Evolutionary conservation across 2,329 filamentous ascomycete genomes (phyloP).

Genomic region (Cladosporium austrohemisphaericum): DNA sequence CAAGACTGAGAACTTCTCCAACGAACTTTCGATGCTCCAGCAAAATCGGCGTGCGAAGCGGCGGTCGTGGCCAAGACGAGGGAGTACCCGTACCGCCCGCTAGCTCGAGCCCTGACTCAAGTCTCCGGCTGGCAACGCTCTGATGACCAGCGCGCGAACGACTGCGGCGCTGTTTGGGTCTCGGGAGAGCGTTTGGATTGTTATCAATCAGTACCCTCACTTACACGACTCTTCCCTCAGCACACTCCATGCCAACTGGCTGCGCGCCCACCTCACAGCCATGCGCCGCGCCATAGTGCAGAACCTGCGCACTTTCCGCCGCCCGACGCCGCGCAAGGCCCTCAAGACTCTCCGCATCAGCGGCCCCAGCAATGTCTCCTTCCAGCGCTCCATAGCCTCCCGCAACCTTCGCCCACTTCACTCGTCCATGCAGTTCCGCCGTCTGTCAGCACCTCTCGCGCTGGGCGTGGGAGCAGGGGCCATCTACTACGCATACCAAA

Average conservation of each 20-base stretch:
- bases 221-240: background rate
- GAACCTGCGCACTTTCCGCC: constrained; percentile 65
- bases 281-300: constrained; percentile 73
- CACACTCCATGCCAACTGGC: constrained; percentile 5
- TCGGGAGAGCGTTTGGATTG: no score
- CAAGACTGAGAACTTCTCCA: constrained; percentile 2
- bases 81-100: no score
- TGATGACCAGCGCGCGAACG: no score
- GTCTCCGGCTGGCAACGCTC: no score
- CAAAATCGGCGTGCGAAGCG: constrained; percentile 8
- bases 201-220: background rate
- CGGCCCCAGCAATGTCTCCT: constrained; percentile 41
- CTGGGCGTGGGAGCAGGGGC: constrained; percentile 67
- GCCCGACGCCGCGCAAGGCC: constrained; percentile 60
- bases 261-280: constrained; percentile 25
- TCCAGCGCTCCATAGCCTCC: constrained; percentile 42
- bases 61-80: no score
- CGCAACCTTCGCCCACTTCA: constrained; percentile 47
- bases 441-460: constrained; percentile 62
- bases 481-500: constrained; percentile 68
- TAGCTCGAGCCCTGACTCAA: no score
- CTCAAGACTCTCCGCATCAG: constrained; percentile 45
- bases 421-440: constrained; percentile 72
- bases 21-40: constrained; percentile 12
- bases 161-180: no score